Base-by-base conservation (phyloP, 2,329 filamentous ascomycete species). In the Hymenoscyphus fraxineus region DNA sequence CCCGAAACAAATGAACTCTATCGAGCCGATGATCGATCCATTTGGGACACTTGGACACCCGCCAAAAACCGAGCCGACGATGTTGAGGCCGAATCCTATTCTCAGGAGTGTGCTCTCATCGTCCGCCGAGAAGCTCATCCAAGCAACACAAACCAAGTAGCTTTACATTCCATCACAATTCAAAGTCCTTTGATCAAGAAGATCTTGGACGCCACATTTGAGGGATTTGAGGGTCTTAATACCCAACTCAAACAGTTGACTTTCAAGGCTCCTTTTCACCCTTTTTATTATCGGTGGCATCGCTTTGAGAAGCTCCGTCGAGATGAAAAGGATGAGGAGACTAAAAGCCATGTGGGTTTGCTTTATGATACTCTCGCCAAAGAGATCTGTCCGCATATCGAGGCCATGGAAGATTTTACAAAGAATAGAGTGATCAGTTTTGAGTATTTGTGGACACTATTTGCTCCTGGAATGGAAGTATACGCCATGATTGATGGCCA, bases 251-350 rank as follows among this genome's bases (percentile, higher is more conserved):
- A 75, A 58, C 65, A 71, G 13, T 64, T 77, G 13, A 73, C 69
- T 1, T 88, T 91, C 66, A 74, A 77, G 10, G 82, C 81, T 0
- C 85, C 85, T 0, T 90, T 90, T 66, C 78, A 83, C 68, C 84
- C 85, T 0, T 84, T 91, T 59, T 84, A 89, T 51, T 87, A 91
- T 74, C 82, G 88, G 39, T 91, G 87, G 86, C 76, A 80, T 1
- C 71, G 77, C 5, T 79, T 87, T 44, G 68, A 73, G 12, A 72
- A 76, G 3, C 78, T 79, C 35, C 75, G 79, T 56, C 71, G 80
- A 9, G 77, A 79, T 40, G 69, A 78, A 7, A 71, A 76, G 2
- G 82, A 85, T 16, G 69, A 74, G 3, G 75, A 72, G 19, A 81
- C 80, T 1, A 80, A 77, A 58, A 75, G 79, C 38, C 82, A 86